These are phyloP conservation scores for Aspergillus sp. DNA, from an alignment of 2,329 filamentous ascomycete species.

Conservation along the genomic window DNA sequence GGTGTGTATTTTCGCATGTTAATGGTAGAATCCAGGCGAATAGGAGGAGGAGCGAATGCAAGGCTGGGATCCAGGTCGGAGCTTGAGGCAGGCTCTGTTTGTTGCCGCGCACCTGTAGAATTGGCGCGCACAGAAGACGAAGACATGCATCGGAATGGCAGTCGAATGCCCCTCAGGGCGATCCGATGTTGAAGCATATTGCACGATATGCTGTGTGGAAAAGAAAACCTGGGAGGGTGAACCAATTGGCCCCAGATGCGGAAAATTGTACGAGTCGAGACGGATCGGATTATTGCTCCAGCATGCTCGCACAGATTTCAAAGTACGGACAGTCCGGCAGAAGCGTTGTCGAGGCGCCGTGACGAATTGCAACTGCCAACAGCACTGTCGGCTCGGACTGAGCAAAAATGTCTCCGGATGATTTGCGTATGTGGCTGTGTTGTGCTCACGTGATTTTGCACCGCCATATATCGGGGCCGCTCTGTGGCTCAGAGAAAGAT, in stretches of 20 bases:
- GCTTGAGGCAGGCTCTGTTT: conserved; percentile 27
- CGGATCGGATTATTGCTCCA: conserved; percentile 10
- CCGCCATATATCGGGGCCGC: conserved; percentile 11
- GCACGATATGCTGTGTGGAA: background rate
- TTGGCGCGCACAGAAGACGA: conserved; percentile 52
- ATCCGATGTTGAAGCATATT: conserved; percentile 68
- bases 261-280: background rate
- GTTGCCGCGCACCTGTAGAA: conserved; percentile 48
- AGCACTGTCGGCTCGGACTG: conserved; percentile 1
- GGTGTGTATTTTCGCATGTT: conserved; percentile 85
- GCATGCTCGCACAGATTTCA: conserved; percentile 12
- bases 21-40: conserved; percentile 41
- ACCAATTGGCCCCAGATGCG: conserved; percentile 7
- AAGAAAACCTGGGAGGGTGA: background rate
- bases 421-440: conserved; percentile 19
- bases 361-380: conserved; percentile 10
- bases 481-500: conserved; percentile 9
- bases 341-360: conserved; percentile 7
- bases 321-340: background rate
- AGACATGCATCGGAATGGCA: conserved; percentile 48
- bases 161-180: conserved; percentile 53
- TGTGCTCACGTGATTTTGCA: conserved; percentile 18
- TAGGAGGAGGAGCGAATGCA: conserved; percentile 47
- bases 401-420: conserved; percentile 25
- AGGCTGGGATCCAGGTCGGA: conserved; percentile 38